Base-by-base conservation (phyloP, 306 rosid genomes). In the Cicer arietinum region DNA sequence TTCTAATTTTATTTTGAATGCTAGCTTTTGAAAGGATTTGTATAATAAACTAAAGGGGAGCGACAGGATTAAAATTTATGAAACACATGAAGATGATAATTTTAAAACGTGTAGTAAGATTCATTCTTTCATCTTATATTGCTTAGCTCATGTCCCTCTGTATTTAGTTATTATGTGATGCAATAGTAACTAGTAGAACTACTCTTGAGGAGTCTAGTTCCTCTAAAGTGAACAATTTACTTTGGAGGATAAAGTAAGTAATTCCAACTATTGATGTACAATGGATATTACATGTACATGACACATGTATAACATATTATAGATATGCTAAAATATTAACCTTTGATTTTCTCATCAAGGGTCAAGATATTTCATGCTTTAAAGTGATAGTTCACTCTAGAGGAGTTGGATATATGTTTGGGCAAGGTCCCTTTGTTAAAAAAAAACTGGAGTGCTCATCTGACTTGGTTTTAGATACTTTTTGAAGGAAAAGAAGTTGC, bases 131-230 rank as follows among this genome's bases (percentile, higher is more conserved):
- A 17, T 66, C 40, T 13, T 62, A 10, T 40, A n/a, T 11, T 61
- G 20, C 47, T 71, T 57, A 54, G 47, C 66, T 7, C 41, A 7
- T 64, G 20, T 71, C 44, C 69, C 11, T 42, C 45, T 40, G 17
- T 45, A 18, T 46, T 16, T n/a, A 43, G 45, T 22, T 50, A 50
- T 17, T 48, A 62, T 62, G 22, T 40, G n/a, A 48, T 46, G 43
- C 39, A 60, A 50, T n/a, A 50, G 71, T 62, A 73, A n/a, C n/a
- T 10, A 42, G 45, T 37, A 58, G 77, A 3, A 62, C 47, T 62
- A 7, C 22, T 62, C 46, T 56, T 17, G 37, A 14, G 39, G 35
- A 11, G 5, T 59, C 44, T 7, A 59, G 10, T 13, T 18, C 43
- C 43, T 59, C 41, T 60, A 13, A 35, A 35, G 3, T 60, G 18